phyloP scores from a whole-genome alignment of 2,329 filamentous ascomycete species.

The Sporothrix variecibatus region DNA sequence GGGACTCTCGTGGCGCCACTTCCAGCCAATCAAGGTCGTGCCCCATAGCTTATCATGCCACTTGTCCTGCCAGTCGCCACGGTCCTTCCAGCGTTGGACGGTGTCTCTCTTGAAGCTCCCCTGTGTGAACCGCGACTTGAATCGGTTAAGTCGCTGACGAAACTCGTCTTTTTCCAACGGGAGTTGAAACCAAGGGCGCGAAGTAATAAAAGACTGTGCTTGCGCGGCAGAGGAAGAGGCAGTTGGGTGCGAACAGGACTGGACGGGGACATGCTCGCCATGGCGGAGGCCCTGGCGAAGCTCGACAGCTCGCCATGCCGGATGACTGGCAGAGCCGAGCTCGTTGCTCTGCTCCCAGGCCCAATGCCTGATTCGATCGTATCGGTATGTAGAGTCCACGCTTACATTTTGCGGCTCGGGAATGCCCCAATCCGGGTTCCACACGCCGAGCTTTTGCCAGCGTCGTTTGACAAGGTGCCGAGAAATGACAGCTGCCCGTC shows the following conservation, averaged over 20 bases:
- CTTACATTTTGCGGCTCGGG: background rate
- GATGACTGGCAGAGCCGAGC: background rate
- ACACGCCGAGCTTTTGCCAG: conserved; percentile 8
- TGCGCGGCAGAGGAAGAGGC: background rate
- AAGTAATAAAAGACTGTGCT: background rate
- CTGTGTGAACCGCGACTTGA: background rate
- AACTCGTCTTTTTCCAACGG: background rate
- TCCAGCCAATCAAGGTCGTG: background rate
- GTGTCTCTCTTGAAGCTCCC: background rate
- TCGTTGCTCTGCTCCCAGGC: background rate
- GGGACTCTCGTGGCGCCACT: conserved; percentile 5
- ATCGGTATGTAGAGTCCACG: background rate
- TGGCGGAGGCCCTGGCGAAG: background rate
- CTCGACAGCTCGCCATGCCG: background rate
- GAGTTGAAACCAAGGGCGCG: background rate
- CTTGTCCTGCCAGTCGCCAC: conserved; percentile 8
- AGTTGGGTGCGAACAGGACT: background rate
- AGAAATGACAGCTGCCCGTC: background rate
- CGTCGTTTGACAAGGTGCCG: background rate
- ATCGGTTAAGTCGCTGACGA: background rate
- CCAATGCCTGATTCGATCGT: background rate
- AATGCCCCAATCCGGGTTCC: conserved; percentile 2
- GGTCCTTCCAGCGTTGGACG: background rate
- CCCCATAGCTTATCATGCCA: background rate
- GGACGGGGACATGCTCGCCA: conserved; percentile 2